Evolutionary conservation across 345 rosid genomes (phyloP), one percentile per base, ranked within the genome.

Genomic region (Brassica incana): DNA sequence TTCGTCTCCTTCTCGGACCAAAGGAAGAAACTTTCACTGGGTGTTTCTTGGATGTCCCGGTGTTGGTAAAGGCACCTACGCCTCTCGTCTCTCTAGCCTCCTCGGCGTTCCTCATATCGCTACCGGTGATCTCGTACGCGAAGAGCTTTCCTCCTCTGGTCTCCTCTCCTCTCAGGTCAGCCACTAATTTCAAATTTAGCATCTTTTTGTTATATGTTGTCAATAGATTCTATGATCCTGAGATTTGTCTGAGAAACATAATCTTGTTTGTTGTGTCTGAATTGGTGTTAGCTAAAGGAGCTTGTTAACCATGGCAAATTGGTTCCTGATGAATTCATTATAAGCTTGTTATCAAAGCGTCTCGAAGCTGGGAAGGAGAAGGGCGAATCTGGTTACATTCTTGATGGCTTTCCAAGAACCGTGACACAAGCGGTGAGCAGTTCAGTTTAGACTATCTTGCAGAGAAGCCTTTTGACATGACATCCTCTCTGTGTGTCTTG

Each of bases 91-190:
- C 59, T 95, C 99, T 35, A 65, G 65, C 79, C 88, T 93, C 85
- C 88, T 95, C 77, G 87, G 88, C 23, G 95, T 93, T 56, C 98
- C 98, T 60, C 99, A 95, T 82, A 93, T 95, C 79, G 88, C 98
- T 85, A 95, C 99, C 69, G 99, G 99, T 72, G 99, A 95, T 89
- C 95, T 95, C 81, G 95, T 95, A 56, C 96, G 99, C 56, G 91
- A 93, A 33, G 98, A 95, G 84, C 96, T 95, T 62, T 82, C 87
- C 67, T 85, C 98, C 43, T 84, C 90, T 16, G 93, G 97, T 0
- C 87, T 93, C 15, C 92, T 91, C 50, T 77, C 97, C 30, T 87
- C 96, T 40, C 90, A 91, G 98, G 98, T 93, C 66, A 3, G 6
- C 16, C 56, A n/a, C n/a, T n/a, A n/a, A n/a, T n/a, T n/a, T n/a